Evolutionary conservation across 768 basidiomycete species (phyloP).

Genomic region (Austroboletus eburneus): DNA sequence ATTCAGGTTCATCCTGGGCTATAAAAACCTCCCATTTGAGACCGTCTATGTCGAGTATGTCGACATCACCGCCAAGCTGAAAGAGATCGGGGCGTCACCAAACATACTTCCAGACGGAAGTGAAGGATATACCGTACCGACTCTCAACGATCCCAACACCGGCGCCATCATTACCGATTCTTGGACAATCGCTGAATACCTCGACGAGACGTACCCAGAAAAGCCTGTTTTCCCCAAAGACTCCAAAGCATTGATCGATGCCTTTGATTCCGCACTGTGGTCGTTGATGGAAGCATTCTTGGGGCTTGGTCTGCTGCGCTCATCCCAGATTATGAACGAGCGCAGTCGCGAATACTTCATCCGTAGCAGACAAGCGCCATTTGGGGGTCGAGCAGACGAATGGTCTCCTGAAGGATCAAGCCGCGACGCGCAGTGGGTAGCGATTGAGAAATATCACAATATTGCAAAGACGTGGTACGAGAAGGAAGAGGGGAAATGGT

Average conservation of each 20-base stretch:
- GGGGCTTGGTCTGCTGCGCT: not conserved
- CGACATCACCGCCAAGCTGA: conserved; percentile 26
- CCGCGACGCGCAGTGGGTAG: not conserved
- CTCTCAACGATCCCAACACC: too few relatives aligned
- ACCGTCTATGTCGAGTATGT: conserved; percentile 32
- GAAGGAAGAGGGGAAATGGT: conserved; percentile 20
- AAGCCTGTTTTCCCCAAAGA: conserved; percentile 25
- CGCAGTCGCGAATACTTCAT: not conserved
- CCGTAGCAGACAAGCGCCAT: not conserved
- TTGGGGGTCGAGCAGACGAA: not conserved
- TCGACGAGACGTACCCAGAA: conserved; percentile 33
- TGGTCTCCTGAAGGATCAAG: not conserved
- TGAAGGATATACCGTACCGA: conserved; percentile 30
- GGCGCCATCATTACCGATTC: conserved; percentile 28
- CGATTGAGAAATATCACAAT: not conserved
- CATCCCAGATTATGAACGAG: not conserved
- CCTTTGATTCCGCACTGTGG: not conserved
- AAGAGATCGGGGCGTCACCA: conserved; percentile 25
- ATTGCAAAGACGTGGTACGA: not conserved
- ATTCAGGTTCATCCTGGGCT: conserved; percentile 29
- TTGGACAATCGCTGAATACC: conserved; percentile 32
- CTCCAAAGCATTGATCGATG: conserved; percentile 1
- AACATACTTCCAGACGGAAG: conserved; percentile 16
- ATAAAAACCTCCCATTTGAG: too few relatives aligned
- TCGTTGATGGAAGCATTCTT: not conserved